Percentiles rank a stretch among this genome's conserved stretches.
phyloP scores from a whole-genome alignment of 2,329 filamentous ascomycete genomes.

The Botrytis fragariae region DNA sequence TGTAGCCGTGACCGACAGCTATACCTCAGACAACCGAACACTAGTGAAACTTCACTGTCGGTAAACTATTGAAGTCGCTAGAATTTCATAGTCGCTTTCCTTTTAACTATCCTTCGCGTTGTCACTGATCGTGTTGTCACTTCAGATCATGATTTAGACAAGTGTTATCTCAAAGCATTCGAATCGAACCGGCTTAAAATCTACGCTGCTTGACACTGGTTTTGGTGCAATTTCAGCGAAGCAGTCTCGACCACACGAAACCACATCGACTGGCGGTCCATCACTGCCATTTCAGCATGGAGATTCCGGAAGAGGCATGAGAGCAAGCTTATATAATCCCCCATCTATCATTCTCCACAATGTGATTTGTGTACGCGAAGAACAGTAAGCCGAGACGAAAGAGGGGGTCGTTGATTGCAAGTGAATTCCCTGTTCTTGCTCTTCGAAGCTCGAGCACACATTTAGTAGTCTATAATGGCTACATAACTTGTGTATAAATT shows the following conservation, averaged over 20 bases:
- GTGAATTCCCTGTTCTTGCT: neutral
- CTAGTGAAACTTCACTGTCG: neutral
- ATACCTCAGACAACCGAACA: neutral
- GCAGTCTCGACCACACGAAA: neutral
- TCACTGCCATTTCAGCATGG: neutral
- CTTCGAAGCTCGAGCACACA: neutral
- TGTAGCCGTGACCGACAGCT: fast-evolving
- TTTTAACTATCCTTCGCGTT: fast-evolving
- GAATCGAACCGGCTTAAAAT: neutral
- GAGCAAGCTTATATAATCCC: neutral
- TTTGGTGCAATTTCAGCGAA: neutral
- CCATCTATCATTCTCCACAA: neutral
- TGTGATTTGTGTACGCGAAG: too few relatives aligned
- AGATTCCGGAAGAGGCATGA: neutral
- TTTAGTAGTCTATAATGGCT: neutral
- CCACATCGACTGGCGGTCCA: too few relatives aligned
- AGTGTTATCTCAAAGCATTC: neutral
- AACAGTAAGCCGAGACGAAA: too few relatives aligned
- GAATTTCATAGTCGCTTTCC: too few relatives aligned
- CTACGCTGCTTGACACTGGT: neutral
- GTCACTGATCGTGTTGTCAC: too few relatives aligned
- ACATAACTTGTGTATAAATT: neutral
- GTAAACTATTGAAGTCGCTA: too few relatives aligned
- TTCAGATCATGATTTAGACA: neutral
- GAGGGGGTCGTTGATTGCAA: neutral